Evolutionary conservation across 192 early-diverging fungal genomes (phyloP), one percentile per base, ranked within the genome.

Genomic region (Coemansia nantahalensis): DNA sequence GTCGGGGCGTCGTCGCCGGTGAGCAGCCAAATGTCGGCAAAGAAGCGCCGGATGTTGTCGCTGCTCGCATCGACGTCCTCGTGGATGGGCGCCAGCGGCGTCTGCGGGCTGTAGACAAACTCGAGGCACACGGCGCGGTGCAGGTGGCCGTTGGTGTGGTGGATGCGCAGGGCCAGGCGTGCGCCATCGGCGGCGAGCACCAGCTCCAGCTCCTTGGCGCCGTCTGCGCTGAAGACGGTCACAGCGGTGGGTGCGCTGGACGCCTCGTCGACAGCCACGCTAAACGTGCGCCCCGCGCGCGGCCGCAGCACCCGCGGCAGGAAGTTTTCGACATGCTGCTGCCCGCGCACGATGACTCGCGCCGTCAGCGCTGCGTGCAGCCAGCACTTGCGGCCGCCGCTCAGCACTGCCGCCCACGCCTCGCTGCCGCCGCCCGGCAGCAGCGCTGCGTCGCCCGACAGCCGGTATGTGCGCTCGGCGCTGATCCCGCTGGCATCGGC

Each of bases 1-100:
- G 15, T 22, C 10, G 23, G 16, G n/a, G 39, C 21, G 3, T 32
- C 30, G 15, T 16, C 39, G 7, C 3, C 5, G 28, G 12, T 43
- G 36, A 74, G 70, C 51, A 83, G 81, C 92, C 93, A 94, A 15
- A 92, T 80, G 42, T 84, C 78, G 34, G 78, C 78, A 77, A 92
- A 97, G 77, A 97, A 94, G 33, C 82, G 77, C 62, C 88, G 90
- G 59, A 95, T 87, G 39, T 90, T 80, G 38, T 89, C 81, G 54
- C 94, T 91, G 30, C 59, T 49, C 19, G 84, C 89, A 51, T 73
- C 51, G 45, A 64, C 49, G n/a, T 57, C 16, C 51, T 79, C 65
- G 52, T 94, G 94, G 56, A 97, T 87, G 32, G 87, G 87, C 48
- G 86, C 82, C 56, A 86, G 84, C 2, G 88, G 83, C 51, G 83